These are phyloP conservation scores for Leptographium wingfieldii DNA, from an alignment of 2,329 filamentous ascomycete genomes.

Conservation along the genomic window DNA sequence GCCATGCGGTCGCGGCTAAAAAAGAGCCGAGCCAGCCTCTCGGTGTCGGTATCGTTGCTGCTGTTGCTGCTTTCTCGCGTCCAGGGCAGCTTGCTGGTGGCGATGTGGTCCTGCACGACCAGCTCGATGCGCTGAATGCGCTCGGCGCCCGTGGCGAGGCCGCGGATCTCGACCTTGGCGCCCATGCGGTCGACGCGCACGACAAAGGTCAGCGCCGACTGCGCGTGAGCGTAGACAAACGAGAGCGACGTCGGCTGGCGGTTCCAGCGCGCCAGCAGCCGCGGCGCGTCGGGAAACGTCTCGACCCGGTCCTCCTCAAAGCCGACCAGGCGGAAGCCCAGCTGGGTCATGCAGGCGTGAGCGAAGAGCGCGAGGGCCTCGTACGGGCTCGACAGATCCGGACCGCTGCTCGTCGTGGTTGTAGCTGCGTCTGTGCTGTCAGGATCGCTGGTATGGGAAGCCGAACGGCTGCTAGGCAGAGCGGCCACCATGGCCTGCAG, in stretches of 20 bases:
- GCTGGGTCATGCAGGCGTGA: constrained; percentile 69
- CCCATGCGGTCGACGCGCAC: constrained; percentile 74
- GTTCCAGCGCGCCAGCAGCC: constrained; percentile 75
- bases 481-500: constrained; percentile 46
- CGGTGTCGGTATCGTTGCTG: neutral
- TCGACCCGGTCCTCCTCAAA: constrained; percentile 51
- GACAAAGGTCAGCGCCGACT: constrained; percentile 75
- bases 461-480: constrained; percentile 20
- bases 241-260: constrained; percentile 54
- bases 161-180: constrained; percentile 71
- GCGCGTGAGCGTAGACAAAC: constrained; percentile 77
- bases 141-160: constrained; percentile 67
- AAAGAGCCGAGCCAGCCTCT: constrained; percentile 47
- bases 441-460: neutral
- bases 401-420: constrained; percentile 14
- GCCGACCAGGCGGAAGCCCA: constrained; percentile 70
- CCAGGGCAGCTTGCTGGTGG: constrained; percentile 41
- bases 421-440: neutral
- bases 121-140: constrained; percentile 69
- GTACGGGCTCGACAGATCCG: constrained; percentile 55
- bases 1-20: constrained; percentile 55
- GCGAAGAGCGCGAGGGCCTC: constrained; percentile 75
- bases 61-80: constrained; percentile 16
- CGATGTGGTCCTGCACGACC: constrained; percentile 61
- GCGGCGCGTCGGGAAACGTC: constrained; percentile 18